Base-by-base conservation (phyloP, 2,329 filamentous ascomycete species). In the Xylariaceae sp. region DNA sequence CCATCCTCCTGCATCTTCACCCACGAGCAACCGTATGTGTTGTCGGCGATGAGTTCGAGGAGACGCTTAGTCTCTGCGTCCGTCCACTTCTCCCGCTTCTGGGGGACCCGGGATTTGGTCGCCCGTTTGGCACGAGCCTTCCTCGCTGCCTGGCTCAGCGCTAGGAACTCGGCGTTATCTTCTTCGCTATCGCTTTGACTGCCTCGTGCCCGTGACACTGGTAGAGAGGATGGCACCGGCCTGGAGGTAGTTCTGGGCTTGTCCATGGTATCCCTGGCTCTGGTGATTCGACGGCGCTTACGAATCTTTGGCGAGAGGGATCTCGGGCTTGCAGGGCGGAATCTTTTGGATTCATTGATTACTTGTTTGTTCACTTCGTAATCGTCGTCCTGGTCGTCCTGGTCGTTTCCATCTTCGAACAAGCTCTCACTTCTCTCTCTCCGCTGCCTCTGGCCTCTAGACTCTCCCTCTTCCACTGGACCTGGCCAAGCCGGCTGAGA, bases 41-140 rank as follows among this genome's bases (percentile, higher is more conserved):
- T 51, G 39, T 55, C 46, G 31, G 59, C 51, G 23, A 76, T 63
- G 35, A 68, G 61, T 5, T 58, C 47, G 21, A 74, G 52, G 31
- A 77, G 69, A 24, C 55, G 45, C 9, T 50, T 28, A 4, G 58
- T 58, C 47, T 77, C 73, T 6, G 52, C 38, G 8, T 59, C 50
- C 18, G 63, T 63, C 73, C 73, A 77, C 6, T 53, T 50, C 31
- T 48, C 51, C 34, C 61, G 60, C 29, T 43, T 40, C 50, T 66
- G 64, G 9, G 39, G 46, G 7, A 42, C 44, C 24, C 34, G 52
- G 2, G 17, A 15, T 18, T 33, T 41, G 18, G 29, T 45, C 11
- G 37, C n/a, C n/a, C n/a, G n/a, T n/a, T 24, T 24, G 6, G 7
- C 21, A 24, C 33, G 7, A 46, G 50, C 34, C 45, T 44, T n/a